These are phyloP conservation scores for Periconia macrospinosa DNA, from an alignment of 2,329 filamentous ascomycete species.

Conservation along the genomic window DNA sequence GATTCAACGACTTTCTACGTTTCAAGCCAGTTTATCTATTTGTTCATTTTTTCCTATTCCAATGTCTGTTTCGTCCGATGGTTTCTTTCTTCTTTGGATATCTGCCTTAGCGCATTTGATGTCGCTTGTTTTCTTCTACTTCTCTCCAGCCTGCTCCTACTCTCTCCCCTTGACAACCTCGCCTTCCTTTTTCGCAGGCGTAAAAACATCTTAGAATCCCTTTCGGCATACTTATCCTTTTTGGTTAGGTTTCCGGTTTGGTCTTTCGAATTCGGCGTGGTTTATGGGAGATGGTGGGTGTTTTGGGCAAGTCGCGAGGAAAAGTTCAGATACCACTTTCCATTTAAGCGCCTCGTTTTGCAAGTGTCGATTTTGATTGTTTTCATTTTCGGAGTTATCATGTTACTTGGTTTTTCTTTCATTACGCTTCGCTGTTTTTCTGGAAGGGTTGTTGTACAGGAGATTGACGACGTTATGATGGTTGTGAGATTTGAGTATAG, in stretches of 20 bases:
- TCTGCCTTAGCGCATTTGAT: neutral
- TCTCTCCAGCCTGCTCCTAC: neutral
- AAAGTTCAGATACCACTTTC: constrained; percentile 25
- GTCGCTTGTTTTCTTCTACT: neutral
- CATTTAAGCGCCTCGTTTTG: constrained; percentile 11
- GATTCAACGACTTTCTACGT: neutral
- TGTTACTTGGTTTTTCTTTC: neutral
- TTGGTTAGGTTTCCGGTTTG: constrained; percentile 4
- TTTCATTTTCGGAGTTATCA: neutral
- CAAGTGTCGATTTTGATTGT: neutral
- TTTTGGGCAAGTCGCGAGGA: constrained; percentile 5
- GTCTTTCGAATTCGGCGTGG: neutral
- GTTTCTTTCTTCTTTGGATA: neutral
- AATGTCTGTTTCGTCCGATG: neutral
- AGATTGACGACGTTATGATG: neutral
- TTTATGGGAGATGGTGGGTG: neutral
- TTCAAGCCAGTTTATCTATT: neutral
- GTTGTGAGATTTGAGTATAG: neutral
- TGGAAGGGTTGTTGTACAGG: neutral
- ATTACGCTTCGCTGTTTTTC: neutral
- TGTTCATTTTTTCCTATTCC: neutral
- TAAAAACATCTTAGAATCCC: neutral
- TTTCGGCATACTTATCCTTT: constrained; percentile 8
- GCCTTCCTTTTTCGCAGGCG: neutral
- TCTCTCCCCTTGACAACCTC: neutral